These are phyloP conservation scores for Chalara sp. DNA, from an alignment of 2,329 filamentous ascomycete species.

Conservation along the genomic window DNA sequence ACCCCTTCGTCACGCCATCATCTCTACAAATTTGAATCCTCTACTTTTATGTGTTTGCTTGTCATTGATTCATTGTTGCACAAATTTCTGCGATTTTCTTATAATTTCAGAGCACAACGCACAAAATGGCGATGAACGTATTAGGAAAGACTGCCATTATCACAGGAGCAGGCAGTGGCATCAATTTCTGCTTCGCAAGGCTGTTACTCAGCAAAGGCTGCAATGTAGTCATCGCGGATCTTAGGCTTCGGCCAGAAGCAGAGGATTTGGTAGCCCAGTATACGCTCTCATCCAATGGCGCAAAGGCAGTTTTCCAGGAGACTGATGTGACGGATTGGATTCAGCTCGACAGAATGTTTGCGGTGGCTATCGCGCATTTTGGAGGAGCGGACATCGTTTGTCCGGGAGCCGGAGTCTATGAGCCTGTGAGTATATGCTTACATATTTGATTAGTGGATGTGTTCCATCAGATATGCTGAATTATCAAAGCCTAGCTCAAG, in stretches of 20 bases:
- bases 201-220: slow-evolving; percentile 35
- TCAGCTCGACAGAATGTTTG: slow-evolving; percentile 30
- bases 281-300: slow-evolving; percentile 5
- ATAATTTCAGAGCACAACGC: no score
- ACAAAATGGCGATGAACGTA: slow-evolving; percentile 27
- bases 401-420: slow-evolving; percentile 40
- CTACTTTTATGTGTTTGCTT: no score
- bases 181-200: slow-evolving; percentile 37
- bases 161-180: slow-evolving; percentile 49
- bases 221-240: slow-evolving; percentile 40
- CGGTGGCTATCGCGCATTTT: slow-evolving; percentile 29
- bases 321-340: slow-evolving; percentile 40
- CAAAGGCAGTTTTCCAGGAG: slow-evolving; percentile 33
- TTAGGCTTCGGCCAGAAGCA: slow-evolving; percentile 36
- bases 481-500: slow-evolving; percentile 35
- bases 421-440: slow-evolving; percentile 26
- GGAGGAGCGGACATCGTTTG: slow-evolving; percentile 32
- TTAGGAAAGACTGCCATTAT: slow-evolving; percentile 43
- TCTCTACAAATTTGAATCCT: no score
- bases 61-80: no score
- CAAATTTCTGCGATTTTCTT: no score
- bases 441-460: no score
- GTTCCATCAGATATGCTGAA: no score
- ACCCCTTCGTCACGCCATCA: no score
- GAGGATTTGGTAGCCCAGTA: slow-evolving; percentile 23